Conservation (phyloP, 2,329 filamentous ascomycete species). For the Neonectria magnoliae region DNA sequence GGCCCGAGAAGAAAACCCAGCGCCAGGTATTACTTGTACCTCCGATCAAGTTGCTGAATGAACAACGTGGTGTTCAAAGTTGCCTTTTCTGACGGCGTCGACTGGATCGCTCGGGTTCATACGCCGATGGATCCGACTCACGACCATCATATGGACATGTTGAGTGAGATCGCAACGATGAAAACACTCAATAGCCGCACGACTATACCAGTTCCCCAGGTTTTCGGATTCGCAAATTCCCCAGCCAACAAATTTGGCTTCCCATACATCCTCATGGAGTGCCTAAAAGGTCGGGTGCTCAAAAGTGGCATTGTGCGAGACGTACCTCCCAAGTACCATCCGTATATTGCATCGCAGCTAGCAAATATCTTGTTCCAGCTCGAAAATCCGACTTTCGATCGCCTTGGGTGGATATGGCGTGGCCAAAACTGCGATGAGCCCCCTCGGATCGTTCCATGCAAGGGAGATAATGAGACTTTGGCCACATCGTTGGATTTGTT, state of each 20-base stretch:
- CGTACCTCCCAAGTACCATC: conserved; percentile 31
- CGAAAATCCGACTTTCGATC: conserved; percentile 39
- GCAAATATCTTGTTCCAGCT: conserved; percentile 38
- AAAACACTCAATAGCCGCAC: conserved; percentile 34
- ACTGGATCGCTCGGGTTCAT: conserved; percentile 41
- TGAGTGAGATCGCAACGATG: conserved; percentile 46
- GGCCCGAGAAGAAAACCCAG: conserved; percentile 21
- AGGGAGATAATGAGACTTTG: conserved; percentile 11
- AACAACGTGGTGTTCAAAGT: conserved; percentile 42
- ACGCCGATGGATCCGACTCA: conserved; percentile 15
- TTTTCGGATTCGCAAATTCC: conserved; percentile 36
- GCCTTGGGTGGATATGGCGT: conserved; percentile 42
- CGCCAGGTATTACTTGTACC: conserved; percentile 14
- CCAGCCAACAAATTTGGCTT: conserved; percentile 38
- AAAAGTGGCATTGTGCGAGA: conserved; percentile 20
- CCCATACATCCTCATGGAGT: conserved; percentile 43
- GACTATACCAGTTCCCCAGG: conserved; percentile 34
- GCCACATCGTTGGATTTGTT: conserved; percentile 45
- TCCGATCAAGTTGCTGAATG: conserved; percentile 31
- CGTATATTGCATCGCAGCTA: conserved; percentile 41
- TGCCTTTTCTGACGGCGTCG: conserved; percentile 41
- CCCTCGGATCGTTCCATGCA: conserved; percentile 33
- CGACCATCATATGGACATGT: conserved; percentile 16
- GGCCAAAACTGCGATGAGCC: conserved; percentile 38
- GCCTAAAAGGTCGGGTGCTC: conserved; percentile 30